These are phyloP conservation scores for Persicaria tinctoria DNA, from an alignment of 148 eudicot genomes.

Conservation along the genomic window DNA sequence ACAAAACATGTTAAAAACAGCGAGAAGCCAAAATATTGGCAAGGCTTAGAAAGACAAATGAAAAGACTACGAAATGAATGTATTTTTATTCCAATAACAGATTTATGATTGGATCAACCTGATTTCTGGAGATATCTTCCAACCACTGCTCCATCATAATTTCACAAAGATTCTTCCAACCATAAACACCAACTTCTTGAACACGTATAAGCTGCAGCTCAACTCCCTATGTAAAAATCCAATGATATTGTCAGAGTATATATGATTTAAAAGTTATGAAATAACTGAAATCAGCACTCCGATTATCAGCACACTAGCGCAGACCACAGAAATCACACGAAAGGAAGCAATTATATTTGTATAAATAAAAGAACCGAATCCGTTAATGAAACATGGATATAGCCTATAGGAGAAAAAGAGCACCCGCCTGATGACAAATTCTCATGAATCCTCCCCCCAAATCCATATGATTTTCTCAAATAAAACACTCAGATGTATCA, in stretches of 20 bases:
- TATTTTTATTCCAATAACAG: not conserved
- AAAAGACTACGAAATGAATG: not conserved
- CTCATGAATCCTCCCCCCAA: not conserved
- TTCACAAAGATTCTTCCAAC: constrained; percentile 79
- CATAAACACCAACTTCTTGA: constrained; percentile 82
- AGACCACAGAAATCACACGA: not conserved
- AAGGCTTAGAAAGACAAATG: not conserved
- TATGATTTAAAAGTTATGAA: not conserved
- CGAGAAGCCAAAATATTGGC: not conserved
- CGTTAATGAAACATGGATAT: not conserved
- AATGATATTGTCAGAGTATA: not conserved
- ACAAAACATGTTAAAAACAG: not conserved
- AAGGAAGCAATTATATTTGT: not conserved
- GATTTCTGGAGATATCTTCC: constrained; percentile 94
- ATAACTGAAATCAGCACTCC: not conserved
- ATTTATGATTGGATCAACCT: constrained; percentile 35
- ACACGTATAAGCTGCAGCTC: constrained; percentile 86
- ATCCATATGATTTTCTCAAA: not conserved
- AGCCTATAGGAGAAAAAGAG: not conserved
- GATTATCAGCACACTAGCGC: not conserved
- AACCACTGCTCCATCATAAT: constrained; percentile 78
- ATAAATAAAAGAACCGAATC: not conserved
- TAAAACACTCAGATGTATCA: not conserved
- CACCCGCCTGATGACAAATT: not conserved
- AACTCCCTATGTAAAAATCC: constrained; percentile 54